Evolutionary conservation across 495 filamentous ascomycete genomes (phyloP).

Genomic region (Barbatosphaeria neglecta): DNA sequence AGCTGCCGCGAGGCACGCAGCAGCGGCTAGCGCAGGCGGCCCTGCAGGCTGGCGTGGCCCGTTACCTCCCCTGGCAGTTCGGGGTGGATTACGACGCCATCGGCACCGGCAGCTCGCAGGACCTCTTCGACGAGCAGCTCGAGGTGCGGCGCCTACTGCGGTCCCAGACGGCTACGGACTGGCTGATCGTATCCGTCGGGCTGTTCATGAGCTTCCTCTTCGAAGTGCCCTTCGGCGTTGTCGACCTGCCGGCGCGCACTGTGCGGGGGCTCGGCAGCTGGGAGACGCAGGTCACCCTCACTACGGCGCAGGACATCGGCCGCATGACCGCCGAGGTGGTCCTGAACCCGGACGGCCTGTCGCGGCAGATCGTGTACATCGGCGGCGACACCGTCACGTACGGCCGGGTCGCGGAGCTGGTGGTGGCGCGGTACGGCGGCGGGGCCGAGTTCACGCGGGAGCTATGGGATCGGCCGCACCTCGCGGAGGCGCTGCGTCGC

Average conservation of each 20-base stretch:
- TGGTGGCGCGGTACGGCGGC: constrained; percentile 29
- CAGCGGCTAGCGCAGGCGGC: constrained; percentile 38
- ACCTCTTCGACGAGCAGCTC: constrained; percentile 52
- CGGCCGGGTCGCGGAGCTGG: constrained; percentile 33
- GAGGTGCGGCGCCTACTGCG: constrained; percentile 42
- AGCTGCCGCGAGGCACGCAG: constrained; percentile 36
- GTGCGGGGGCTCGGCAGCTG: constrained; percentile 44
- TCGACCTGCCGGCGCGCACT: constrained; percentile 20
- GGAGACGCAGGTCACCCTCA: constrained; percentile 46
- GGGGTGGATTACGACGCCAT: constrained; percentile 53
- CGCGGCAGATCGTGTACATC: constrained; percentile 33
- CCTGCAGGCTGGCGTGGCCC: constrained; percentile 27
- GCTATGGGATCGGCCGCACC: constrained; percentile 27
- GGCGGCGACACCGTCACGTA: constrained; percentile 51
- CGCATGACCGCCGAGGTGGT: constrained; percentile 40
- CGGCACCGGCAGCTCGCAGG: constrained; percentile 39
- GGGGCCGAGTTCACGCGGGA: constrained; percentile 33
- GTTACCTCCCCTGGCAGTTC: constrained; percentile 56
- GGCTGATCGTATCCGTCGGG: constrained; percentile 49
- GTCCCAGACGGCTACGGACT: constrained; percentile 31
- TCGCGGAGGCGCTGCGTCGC: constrained; percentile 27
- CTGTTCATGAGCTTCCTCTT: constrained; percentile 58
- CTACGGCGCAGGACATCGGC: constrained; percentile 49
- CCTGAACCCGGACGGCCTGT: constrained; percentile 16
- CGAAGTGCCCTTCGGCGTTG: constrained; percentile 46